Percentiles rank a stretch among this genome's conserved stretches.
phyloP scores from a whole-genome alignment of 2,329 filamentous ascomycete genomes.

The Claviceps arundinis region DNA sequence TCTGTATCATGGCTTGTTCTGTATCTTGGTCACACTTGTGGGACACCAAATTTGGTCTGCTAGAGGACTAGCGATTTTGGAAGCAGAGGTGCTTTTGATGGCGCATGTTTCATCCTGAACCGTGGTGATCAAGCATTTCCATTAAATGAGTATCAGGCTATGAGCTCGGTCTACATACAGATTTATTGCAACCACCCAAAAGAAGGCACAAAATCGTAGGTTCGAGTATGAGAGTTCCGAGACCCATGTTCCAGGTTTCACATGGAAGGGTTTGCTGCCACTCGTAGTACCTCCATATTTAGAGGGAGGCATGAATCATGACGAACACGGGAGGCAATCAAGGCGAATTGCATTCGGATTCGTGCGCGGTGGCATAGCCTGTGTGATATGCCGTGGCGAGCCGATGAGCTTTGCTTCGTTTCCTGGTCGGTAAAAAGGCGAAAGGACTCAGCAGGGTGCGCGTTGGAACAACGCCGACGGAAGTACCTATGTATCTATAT shows the following conservation, averaged over 20 bases:
- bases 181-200: not conserved
- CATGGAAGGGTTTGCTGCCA: not conserved
- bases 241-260: not conserved
- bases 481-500: no score
- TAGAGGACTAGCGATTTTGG: not conserved
- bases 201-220: not conserved
- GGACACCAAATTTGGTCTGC: not conserved
- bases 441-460: no score
- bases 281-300: not conserved
- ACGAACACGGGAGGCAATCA: not conserved
- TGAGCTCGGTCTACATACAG: not conserved
- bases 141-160: not conserved
- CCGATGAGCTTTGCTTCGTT: not conserved
- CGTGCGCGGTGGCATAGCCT: not conserved
- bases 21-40: not conserved
- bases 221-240: no score
- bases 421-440: no score
- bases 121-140: not conserved
- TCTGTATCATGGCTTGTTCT: no score
- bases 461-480: no score
- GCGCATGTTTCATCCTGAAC: not conserved
- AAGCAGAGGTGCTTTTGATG: not conserved
- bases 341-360: not conserved
- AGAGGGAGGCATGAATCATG: not conserved
- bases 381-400: not conserved